Conservation (phyloP, 2,329 filamentous ascomycete species). For the Chalaropsis thielavioides region DNA sequence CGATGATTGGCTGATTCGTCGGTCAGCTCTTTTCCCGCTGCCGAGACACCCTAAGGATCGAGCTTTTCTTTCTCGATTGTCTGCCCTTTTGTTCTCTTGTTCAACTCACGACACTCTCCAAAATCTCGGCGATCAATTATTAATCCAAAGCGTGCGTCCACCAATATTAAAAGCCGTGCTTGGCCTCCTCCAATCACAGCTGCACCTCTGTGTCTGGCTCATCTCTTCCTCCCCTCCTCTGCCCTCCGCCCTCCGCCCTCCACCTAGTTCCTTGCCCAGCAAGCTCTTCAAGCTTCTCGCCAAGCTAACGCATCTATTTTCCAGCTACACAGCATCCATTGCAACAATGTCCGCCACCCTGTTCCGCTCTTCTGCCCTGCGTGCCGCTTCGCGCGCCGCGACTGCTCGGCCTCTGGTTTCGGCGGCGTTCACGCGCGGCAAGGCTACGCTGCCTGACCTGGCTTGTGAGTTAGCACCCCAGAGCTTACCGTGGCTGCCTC, state of each 20-base stretch:
- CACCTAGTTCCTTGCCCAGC: background rate
- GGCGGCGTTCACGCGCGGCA: conserved; percentile 67
- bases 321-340: background rate
- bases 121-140: background rate
- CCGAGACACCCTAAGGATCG: background rate
- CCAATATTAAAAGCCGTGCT: background rate
- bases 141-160: background rate
- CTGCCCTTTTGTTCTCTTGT: background rate
- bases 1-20: background rate
- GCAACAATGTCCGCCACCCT: conserved; percentile 59
- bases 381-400: conserved; percentile 56
- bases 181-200: background rate
- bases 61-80: background rate
- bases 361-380: conserved; percentile 53
- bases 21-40: background rate
- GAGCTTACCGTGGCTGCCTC: background rate
- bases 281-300: background rate
- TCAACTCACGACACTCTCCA: background rate
- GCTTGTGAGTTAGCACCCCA: conserved; percentile 30
- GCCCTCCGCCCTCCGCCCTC: background rate
- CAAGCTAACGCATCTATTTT: background rate
- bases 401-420: conserved; percentile 51
- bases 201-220: background rate
- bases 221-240: too few species aligned
- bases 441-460: conserved; percentile 91